A percentile compares a stretch with the other conserved stretches of the same genome.
phyloP scores from a whole-genome alignment of 2,329 filamentous ascomycete genomes.

The Allantophomopsis lycopodina region DNA sequence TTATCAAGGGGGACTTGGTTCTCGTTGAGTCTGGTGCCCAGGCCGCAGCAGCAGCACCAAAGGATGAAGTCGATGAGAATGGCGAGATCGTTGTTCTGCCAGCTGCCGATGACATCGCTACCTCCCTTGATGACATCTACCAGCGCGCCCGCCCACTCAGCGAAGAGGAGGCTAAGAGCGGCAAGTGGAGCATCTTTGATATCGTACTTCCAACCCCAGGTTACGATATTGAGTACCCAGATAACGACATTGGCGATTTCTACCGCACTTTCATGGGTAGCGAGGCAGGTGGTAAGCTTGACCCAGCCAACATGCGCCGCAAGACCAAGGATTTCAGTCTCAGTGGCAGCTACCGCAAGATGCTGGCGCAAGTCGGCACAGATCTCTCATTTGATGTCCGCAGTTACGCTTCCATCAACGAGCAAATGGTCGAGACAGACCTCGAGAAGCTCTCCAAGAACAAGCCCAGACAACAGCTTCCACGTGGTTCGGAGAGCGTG shows the following conservation, averaged over 20 bases:
- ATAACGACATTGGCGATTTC: slow-evolving; percentile 70
- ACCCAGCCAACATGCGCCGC: slow-evolving; percentile 79
- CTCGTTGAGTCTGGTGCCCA: slow-evolving; percentile 11
- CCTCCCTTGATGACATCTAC: slow-evolving; percentile 39
- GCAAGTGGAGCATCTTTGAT: slow-evolving; percentile 71
- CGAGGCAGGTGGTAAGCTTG: slow-evolving; percentile 61
- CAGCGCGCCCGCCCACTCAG: slow-evolving; percentile 61
- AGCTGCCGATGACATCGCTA: slow-evolving; percentile 37
- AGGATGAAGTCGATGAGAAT: slow-evolving; percentile 19
- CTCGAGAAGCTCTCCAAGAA: slow-evolving; percentile 35
- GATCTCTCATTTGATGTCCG: slow-evolving; percentile 55
- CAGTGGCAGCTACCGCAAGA: slow-evolving; percentile 77
- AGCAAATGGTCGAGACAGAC: slow-evolving; percentile 86
- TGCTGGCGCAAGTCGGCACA: slow-evolving; percentile 54
- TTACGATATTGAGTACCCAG: slow-evolving; percentile 76
- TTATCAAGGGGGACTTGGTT: slow-evolving; percentile 69
- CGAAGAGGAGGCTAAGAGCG: slow-evolving; percentile 63
- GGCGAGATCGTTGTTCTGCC: slow-evolving; percentile 34
- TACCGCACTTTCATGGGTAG: slow-evolving; percentile 80
- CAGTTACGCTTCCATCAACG: slow-evolving; percentile 53
- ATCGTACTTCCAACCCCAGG: slow-evolving; percentile 87
- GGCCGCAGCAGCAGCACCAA: slow-evolving; percentile 25
- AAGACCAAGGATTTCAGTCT: slow-evolving; percentile 79
- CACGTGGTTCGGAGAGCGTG: neutral
- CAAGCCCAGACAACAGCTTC: neutral